Base-by-base conservation (phyloP, 2,329 filamentous ascomycete species). In the Neofusicoccum kwambonambiense region DNA sequence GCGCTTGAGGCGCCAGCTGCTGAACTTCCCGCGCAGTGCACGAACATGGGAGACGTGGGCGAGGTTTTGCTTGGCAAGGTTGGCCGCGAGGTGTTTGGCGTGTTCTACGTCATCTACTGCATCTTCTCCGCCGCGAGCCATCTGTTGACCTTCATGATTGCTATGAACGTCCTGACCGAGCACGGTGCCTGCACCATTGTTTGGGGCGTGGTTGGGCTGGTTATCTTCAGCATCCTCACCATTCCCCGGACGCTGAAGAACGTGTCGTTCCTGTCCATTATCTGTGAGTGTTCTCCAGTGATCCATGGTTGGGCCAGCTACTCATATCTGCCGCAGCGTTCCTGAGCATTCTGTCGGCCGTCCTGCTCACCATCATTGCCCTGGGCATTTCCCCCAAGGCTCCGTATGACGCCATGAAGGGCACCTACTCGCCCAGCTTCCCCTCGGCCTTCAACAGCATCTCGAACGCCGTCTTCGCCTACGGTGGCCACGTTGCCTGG, bases 51-150 rank as follows among this genome's bases (percentile, higher is more conserved):
- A 34, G 89, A 92, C 69, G 89, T 88, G 6, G 89, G 88, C 4
- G 79, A 84, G 52, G 80, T 91, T 64, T 80, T 92, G 67, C 82
- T 83, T 70, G 90, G 90, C 12, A 78, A 77, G 17, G 75, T 75
- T 58, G 75, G 75, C 57, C 73, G 74, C 42, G 75, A 77, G 63
- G 79, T 86, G 52, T 88, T 87, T 0, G 86, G 88, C 68, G 87
- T 89, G 75, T 73, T 92, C 63, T 75, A 75, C 65, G 72, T 71
- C 47, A 69, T 76, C 27, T 75, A 74, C 68, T 65, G 76, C 50
- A 69, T 75, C 37, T 90, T 92, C 77, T 84, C 90, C 69, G 87
- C 89, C 76, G 87, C 85, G 39, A 89, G 88, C n/a, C 90, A 92
- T 76, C 81, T 90, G 60, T 78, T 91, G 67, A 90, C 88, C 0